Base-by-base conservation (phyloP, 768 basidiomycete genomes). In the Boletus rubescentipes region DNA sequence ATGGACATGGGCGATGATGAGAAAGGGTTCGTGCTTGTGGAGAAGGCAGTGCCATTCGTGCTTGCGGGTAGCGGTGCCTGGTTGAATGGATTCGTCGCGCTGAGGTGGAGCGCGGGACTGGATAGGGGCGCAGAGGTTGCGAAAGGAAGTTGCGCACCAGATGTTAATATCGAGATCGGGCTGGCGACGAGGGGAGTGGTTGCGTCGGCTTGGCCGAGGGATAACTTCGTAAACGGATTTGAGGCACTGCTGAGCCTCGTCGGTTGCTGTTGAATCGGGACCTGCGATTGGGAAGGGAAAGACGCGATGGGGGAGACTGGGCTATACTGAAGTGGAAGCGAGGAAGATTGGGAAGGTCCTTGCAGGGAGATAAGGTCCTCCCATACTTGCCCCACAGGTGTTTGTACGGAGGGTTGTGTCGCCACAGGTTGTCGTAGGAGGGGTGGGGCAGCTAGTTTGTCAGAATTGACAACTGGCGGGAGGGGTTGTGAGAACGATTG, bases 311-410 rank as follows among this genome's bases (percentile, higher is more conserved):
- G 9, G 30, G 36, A 31, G 20, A 52, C 29, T 14, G 61, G 20
- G 41, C 36, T 53, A 40, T 67, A 69, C 46, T 74, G 84, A 11
- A 85, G 73, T 12, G 84, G 79, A 14, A 83, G 77, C 15, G 69
- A 77, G n/a, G 73, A 68, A 12, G 68, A 63, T 31, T 65, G 60
- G 14, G 70, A 52, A n/a, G 75, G 70, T 15, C 51, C 63, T 54
- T 79, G 80, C 29, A 81, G 69, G 39, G 78, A 77, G 54, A 80
- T 64, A 14, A 86, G 70, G 62, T 86, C 84, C 34, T 78, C 74
- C 84, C 84, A 85, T n/a, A 83, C 77, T 45, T 73, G 73, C n/a
- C 67, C 61, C n/a, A 51, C 21, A 21, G 62, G 61, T 31, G 63
- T 60, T 46, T 53, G 57, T 29, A 48, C 49, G 18, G 63, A 55